Evolutionary conservation across 2,329 filamentous ascomycete genomes (phyloP).

Genomic region (Colletotrichum karsti): DNA sequence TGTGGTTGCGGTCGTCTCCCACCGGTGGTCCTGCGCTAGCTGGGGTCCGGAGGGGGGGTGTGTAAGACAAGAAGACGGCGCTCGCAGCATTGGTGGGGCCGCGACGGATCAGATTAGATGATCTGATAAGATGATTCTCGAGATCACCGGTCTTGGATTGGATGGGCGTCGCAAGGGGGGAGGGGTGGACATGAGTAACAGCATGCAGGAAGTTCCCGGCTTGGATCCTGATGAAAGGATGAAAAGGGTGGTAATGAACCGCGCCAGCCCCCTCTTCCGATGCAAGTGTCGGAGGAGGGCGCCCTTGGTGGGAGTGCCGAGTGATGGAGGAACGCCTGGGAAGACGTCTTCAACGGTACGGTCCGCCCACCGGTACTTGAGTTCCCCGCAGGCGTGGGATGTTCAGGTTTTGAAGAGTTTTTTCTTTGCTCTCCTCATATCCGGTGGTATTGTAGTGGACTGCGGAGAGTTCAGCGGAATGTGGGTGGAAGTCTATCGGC

Average conservation of each 20-base stretch:
- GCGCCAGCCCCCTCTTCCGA: neutral
- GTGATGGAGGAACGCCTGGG: neutral
- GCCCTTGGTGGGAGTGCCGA: too few species aligned
- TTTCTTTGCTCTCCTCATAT: neutral
- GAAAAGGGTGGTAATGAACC: neutral
- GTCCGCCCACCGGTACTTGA: constrained; percentile 13
- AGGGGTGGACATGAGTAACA: constrained; percentile 6
- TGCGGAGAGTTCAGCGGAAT: constrained; percentile 1
- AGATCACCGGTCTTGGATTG: constrained; percentile 9
- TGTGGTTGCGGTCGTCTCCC: neutral
- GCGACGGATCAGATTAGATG: constrained; percentile 20
- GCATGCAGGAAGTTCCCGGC: neutral
- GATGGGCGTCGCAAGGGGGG: neutral
- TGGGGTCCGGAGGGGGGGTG: neutral
- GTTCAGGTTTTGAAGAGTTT: neutral
- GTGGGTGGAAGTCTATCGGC: constrained; percentile 8
- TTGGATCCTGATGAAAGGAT: neutral
- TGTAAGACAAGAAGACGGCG: neutral
- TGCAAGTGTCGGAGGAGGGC: neutral
- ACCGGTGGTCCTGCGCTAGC: neutral
- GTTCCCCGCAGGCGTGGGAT: neutral
- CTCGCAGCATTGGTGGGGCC: neutral
- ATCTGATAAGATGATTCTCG: constrained; percentile 23
- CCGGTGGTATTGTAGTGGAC: neutral
- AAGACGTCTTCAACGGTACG: constrained; percentile 2